Evolutionary conservation across 2,329 filamentous ascomycete genomes (phyloP).

Genomic region (Lanzia echinophila): DNA sequence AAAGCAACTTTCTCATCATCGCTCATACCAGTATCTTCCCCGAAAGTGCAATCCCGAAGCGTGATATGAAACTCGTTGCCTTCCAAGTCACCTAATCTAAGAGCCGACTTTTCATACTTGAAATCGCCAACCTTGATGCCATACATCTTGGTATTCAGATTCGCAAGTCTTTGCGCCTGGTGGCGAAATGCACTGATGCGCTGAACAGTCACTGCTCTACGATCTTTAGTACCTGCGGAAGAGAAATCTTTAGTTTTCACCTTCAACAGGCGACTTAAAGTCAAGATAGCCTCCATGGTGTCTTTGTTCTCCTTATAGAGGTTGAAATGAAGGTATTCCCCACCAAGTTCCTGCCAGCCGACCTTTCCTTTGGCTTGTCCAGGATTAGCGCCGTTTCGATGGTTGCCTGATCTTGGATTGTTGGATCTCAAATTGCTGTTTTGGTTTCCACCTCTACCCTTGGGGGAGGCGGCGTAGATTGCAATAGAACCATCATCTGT

Average conservation of each 20-base stretch:
- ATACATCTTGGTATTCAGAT: constrained; percentile 53
- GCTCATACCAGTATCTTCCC: constrained; percentile 36
- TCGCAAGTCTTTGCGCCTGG: constrained; percentile 55
- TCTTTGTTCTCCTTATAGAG: constrained; percentile 71
- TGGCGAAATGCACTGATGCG: constrained; percentile 55
- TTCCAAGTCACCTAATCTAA: constrained; percentile 74
- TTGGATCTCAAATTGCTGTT: constrained; percentile 13
- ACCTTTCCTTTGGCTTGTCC: constrained; percentile 35
- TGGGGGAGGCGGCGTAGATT: constrained; percentile 43
- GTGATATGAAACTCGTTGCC: constrained; percentile 95
- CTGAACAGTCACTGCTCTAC: constrained; percentile 62
- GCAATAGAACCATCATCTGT: constrained; percentile 50
- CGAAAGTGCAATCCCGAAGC: constrained; percentile 73
- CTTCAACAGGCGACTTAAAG: constrained; percentile 51
- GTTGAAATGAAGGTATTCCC: constrained; percentile 66
- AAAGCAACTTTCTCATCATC: constrained; percentile 42
- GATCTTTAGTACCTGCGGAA: constrained; percentile 69
- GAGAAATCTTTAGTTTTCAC: constrained; percentile 53
- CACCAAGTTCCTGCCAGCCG: constrained; percentile 59
- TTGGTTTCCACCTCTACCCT: constrained; percentile 12
- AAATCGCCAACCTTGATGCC: constrained; percentile 72
- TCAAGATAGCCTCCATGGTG: constrained; percentile 55
- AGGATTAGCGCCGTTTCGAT: constrained; percentile 13
- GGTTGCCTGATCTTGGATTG: constrained; percentile 7
- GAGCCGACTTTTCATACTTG: constrained; percentile 61